Base-by-base conservation (phyloP, 2,329 filamentous ascomycete species). In the Podosphaera aphanis region DNA sequence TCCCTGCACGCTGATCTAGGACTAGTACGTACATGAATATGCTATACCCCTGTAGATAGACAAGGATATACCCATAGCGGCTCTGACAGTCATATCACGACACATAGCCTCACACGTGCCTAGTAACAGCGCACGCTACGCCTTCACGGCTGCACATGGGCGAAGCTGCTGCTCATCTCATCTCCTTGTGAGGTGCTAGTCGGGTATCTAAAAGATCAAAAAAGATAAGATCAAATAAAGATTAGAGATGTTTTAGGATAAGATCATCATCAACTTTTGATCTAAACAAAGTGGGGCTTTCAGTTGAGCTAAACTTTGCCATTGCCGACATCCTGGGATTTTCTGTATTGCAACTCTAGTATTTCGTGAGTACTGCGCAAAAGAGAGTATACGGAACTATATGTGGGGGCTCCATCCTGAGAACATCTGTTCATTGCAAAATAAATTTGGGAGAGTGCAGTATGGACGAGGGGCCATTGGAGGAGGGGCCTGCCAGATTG, bases 401-500 rank as follows among this genome's bases (percentile, higher is more conserved):
- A 33, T 33, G 29, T 33, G 5, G 29, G 29, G 29, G 8, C 29
- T 33, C 5, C 13, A n/a, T 33, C 15, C 29, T 33, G 15, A 5
- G 29, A 11, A 33, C 6, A 33, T 33, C 11, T 7, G 29, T 33
- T 33, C 5, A 13, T n/a, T n/a, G 29, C 29, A 33, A 33, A 11
- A 33, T 33, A 33, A n/a, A 13, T 33, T 13, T 5, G 29, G 27
- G 37, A 44, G 8, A 44, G 16, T 33, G 23, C 25, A 44, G 25
- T 10, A 44, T 44, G 42, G 53, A 56, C 18, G 55, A 54, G 25
- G 48, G 48, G 55, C 65, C 71, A 55, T 71, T 37, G 66, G 70
- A 52, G 73, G 33, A 39, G 19, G 31, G 31, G 33, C 46, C 46
- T 33, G 19, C 31, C 5, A 20, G 76, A 55, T 69, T 86, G 46